phyloP scores from a whole-genome alignment of 2,329 filamentous ascomycete genomes.

The Botrytis paeoniae region DNA sequence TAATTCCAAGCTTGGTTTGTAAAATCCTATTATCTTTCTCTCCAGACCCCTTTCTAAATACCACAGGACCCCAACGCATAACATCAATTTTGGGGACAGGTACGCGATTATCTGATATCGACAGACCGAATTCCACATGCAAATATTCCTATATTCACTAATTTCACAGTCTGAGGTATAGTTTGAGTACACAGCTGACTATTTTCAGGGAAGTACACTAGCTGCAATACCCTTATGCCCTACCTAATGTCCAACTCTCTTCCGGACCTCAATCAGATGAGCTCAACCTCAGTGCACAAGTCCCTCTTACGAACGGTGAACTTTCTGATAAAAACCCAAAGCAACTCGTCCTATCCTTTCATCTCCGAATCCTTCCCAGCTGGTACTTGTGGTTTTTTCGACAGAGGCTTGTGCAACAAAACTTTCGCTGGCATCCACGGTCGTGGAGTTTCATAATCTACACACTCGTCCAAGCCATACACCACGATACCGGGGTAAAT shows the following conservation, averaged over 20 bases:
- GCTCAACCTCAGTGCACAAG: too few species aligned
- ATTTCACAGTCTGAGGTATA: neutral
- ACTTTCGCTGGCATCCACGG: constrained; percentile 25
- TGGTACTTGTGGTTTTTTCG: too few species aligned
- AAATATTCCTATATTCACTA: neutral
- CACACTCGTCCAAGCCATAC: constrained; percentile 23
- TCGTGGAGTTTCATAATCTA: constrained; percentile 23
- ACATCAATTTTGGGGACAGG: neutral
- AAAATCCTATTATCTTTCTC: too few species aligned
- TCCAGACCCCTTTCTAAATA: too few species aligned
- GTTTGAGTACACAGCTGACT: neutral
- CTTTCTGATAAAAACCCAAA: neutral
- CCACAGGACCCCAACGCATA: neutral
- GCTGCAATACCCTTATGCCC: neutral
- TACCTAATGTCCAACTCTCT: too few species aligned
- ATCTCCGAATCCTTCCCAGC: neutral
- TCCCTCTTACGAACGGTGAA: too few species aligned
- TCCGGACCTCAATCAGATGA: neutral
- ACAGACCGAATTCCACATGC: neutral
- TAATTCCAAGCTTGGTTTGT: too few species aligned
- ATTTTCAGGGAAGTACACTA: neutral
- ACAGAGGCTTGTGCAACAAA: constrained; percentile 19
- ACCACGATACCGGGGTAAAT: constrained; percentile 22
- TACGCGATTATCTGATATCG: neutral
- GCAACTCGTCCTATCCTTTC: neutral